Evolutionary conservation across 192 early-diverging fungal species (phyloP), one percentile per base, ranked within the genome.

Genomic region (Lunasporangiospora selenospora): DNA sequence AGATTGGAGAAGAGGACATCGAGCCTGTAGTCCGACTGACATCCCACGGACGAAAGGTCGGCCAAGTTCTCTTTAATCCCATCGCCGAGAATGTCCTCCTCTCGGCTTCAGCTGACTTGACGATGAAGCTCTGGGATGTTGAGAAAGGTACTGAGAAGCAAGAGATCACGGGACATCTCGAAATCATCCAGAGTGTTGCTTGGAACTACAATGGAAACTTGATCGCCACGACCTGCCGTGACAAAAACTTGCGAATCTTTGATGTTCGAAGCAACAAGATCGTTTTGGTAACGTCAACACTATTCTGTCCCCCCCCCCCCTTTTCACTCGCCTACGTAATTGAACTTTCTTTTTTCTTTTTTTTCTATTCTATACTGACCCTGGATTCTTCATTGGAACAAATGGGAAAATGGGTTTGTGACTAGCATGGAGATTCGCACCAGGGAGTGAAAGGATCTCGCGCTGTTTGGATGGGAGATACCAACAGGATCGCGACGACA

Each of bases 41-140:
- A 31, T 92, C 93, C 1, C 94, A 96, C 57, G 89, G 87, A 10
- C 65, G 89, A 65, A 89, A 97, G 84, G 96, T 98, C 24, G 96
- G 95, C 15, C 95, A 98, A 56, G 95, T 97, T 36, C 77, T 89
- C 43, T 98, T 96, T 85, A 93, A 98, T 77, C 96, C 96, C 27
- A 85, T 85, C 1, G 96, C 96, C 18, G 91, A 93, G 40, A 93
- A 93, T 70, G 86, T 98, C 8, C 76, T 98, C 43, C 89, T 92
- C 6, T 90, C 89, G 30, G 81, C 93, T 42, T 90, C 88, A 58
- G 87, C 92, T 15, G 95, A 95, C 80, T 76, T 90, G 26, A 89
- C 90, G 3, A 83, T 92, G 77, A 83, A 83, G 67, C 70, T 98
- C 51, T 98, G 96, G 96, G 96, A 98, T 77, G 92, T 98, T 56